Evolutionary conservation across 306 rosid genomes (phyloP), one percentile per base, ranked within the genome.

Genomic region (Pachyrhizus erosus): DNA sequence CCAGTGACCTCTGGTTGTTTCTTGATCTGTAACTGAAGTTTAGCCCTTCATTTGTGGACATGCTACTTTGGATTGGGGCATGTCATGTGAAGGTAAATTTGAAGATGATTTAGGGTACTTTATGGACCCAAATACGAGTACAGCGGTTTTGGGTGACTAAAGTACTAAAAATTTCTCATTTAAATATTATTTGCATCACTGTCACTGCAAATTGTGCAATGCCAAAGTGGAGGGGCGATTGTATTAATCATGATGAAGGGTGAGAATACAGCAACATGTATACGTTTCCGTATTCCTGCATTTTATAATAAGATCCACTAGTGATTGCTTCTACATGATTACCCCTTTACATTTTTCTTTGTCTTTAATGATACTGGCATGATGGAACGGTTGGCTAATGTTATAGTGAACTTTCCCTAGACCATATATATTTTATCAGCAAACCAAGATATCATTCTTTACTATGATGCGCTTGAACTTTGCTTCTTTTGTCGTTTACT

Each of bases 231-330:
- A 78, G 49, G 9, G 33, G 37, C 24, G 58, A 69, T 18, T 69
- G 46, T n/a, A 33, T 20, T 40, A 71, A 14, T 60, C 61, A 80
- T 73, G 65, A 61, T 73, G 57, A 62, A 17, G 43, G 43, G 29
- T 17, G 39, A 62, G 67, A 61, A 57, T 34, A 64, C 33, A 21
- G 5, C 78, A 60, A 80, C 57, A 21, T 57, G 5, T 29, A 52
- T 14, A 31, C 72, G 67, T 51, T 31, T 78, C 39, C 9, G 21
- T 5, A 24, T 18, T 48, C 81, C 15, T 18, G 62, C 51, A 40
- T 55, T 15, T 70, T 71, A 43, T 69, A 37, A 7, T 37, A n/a
- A 62, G 23, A 80, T 58, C 84, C 78, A 42, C 55, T 61, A 31
- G 23, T 26, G 21, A 45, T 20, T 71, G 39, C 77, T 24, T 52